Evolutionary conservation across 192 early-diverging fungal genomes (phyloP).

Genomic region (Piromyces finnis): DNA sequence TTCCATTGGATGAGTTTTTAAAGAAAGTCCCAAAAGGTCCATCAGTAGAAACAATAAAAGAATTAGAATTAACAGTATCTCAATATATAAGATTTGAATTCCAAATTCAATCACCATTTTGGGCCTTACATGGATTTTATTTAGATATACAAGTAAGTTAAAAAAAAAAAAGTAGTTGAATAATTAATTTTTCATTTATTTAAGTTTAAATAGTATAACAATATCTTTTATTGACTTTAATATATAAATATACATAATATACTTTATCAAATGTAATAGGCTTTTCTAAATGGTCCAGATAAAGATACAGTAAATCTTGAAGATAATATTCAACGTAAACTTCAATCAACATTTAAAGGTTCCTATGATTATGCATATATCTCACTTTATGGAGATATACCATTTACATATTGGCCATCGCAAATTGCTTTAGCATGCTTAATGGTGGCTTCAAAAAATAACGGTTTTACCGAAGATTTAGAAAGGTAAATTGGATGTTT

Average conservation of each 20-base stretch:
- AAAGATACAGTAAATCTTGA: not conserved
- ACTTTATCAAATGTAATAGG: not conserved
- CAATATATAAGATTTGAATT: not conserved
- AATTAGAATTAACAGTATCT: not conserved
- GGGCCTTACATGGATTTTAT: not conserved
- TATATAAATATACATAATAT: too few relatives aligned
- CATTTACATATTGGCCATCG: not conserved
- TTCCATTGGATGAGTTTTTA: not conserved
- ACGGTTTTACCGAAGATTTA: not conserved
- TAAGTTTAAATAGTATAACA: too few relatives aligned
- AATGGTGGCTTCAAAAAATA: not conserved
- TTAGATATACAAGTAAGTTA: not conserved
- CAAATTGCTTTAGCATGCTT: not conserved
- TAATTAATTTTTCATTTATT: too few relatives aligned
- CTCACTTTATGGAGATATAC: not conserved
- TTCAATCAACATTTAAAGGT: not conserved
- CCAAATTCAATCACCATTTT: not conserved
- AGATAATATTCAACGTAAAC: not conserved
- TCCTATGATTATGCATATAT: not conserved
- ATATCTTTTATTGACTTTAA: too few relatives aligned
- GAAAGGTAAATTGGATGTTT: too few relatives aligned
- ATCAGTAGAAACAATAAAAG: not conserved
- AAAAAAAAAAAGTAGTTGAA: too few relatives aligned
- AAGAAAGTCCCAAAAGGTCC: not conserved
- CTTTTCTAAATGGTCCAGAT: not conserved